Evolutionary conservation across 768 basidiomycete genomes (phyloP), one percentile per base, ranked within the genome.

Genomic region (Tubosaeta brunneosetosa): DNA sequence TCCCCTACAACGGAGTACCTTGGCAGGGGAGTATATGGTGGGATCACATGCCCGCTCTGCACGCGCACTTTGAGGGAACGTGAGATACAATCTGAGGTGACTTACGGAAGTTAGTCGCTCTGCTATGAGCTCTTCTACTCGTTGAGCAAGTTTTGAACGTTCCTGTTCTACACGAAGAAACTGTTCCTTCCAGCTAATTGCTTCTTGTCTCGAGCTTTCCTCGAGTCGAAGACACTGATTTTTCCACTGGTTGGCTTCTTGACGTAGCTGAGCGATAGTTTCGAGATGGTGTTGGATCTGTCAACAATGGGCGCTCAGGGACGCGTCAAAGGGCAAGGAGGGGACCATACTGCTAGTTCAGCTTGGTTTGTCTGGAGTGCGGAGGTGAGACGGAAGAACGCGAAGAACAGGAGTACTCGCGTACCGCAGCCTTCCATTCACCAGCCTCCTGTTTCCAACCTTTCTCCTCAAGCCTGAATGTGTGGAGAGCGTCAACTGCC

Each of bases 121-220:
- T 5, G 77, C 66, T 9, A 84, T 64, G 2, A 86, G 74, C 49
- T 85, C 83, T 42, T 85, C 82, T 10, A 85, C 64, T 38, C 81
- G 74, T 5, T 77, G 75, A 8, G 81, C 73, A 12, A 88, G 75
- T 6, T 75, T 74, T 29, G 76, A 78, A 50, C 86, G 77, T 51
- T 88, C 85, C 50, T 83, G 75, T 55, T 90, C 86, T 42, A 87
- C 84, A 14, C 86, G 81, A 34, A 84, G 71, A 65, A 87, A 89
- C 59, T 88, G 86, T 19, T 87, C 86, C 65, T 89, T 88, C 88
- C 88, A 90, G 59, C 85, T 85, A 49, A 75, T 73, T 0, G 86
- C 79, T 54, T 78, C 76, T 29, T 69, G 70, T 44, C 74, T 69
- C 10, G 76, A 73, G 1, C 74, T 67, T 49, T 79, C 77, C 47